Base-by-base conservation (phyloP, 1,284 basidiomycete genomes). In the Jaminaea rosea region DNA sequence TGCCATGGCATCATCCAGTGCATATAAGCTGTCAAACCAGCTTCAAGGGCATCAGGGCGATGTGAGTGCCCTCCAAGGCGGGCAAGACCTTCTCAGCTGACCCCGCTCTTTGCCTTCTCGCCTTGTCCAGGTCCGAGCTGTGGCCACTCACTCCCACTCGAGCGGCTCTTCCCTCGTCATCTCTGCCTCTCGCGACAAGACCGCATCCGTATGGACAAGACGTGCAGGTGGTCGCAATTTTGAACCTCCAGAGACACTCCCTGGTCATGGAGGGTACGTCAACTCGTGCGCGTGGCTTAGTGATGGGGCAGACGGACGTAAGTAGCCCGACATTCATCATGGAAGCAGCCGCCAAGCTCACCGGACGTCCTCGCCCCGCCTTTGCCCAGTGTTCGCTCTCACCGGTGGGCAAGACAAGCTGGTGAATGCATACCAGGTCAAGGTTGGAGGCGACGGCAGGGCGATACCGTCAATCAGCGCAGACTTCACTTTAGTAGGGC, bases 401-500 rank as follows among this genome's bases (percentile, higher is more conserved):
- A 65, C 62, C 9, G 62, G 60, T 0, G 69, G 71, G 0, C 69
- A 73, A 42, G 71, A 73, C 50, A 60, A 58, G 47, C 52, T 71
- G 46, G 60, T 73, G 44, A 63, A 72, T 44, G 71, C 64, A 13
- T 67, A 59, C 37, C 50, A 54, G 31, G 51, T 73, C 15, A 46
- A 56, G 47, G 21, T 57, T 13, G 23, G 48, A n/a, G 47, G 37
- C 9, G 45, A 48, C 8, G 46, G 53, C 29, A 44, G 47, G 2
- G 53, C 62, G 9, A 53, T 55, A 32, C 44, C 50, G 15, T 26
- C 52, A 1, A 6, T 39, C 13, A 39, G 44, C 10, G 60, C 64
- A 11, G 49, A 53, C 24, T 61, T 46, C 47, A 46, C 58, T 3
- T 55, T 77, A 28, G 60, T 78, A 29, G 94, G 92, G 28, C 94